Evolutionary conservation across 2,329 filamentous ascomycete genomes (phyloP), one percentile per base, ranked within the genome.

Genomic region (Blastomyces parvus): DNA sequence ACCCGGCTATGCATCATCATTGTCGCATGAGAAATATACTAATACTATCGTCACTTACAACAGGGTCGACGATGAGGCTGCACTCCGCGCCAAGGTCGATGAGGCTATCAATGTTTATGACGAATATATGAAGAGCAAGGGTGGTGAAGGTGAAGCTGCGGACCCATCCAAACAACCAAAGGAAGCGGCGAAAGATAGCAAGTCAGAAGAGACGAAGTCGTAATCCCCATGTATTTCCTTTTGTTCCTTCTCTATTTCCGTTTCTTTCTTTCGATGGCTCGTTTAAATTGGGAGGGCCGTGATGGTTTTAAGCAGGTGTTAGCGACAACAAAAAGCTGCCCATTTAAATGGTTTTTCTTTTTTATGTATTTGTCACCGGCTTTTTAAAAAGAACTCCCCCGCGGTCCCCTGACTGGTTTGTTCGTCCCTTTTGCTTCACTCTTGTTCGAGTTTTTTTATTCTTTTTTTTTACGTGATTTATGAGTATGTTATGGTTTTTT

Each of bases 91-190:
- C 77, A 99, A 99, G 88, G 94, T 99, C 65, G 91, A 96, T 66
- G 94, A 99, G 82, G 94, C 94, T 69, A 88, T 99, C 75, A 90
- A 86, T 70, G 94, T 99, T 72, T 99, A 97, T 77, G 91, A 99
- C 74, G 94, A 99, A 79, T 99, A 99, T 78, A 88, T 97, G 81
- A 97, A 97, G 87, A 86, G 85, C 74, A 90, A 94, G 77, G 75
- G 76, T 67, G 73, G 71, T 61, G 78, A 80, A 62, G 75, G 74
- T 61, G 77, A 77, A 65, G 67, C 73, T 63, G 69, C 64, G 61
- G 80, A 82, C 65, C 71, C 77, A 63, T 64, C 73, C 64, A 81
- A 81, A 74, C 77, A 81, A 74, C 77, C 73, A 66, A 72, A 78
- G 70, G 77, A 78, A 70, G 70, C 71, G 64, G 72, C 71, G 56